Evolutionary conservation across 2,329 filamentous ascomycete genomes (phyloP).

Genomic region (Aspergillus piperis): DNA sequence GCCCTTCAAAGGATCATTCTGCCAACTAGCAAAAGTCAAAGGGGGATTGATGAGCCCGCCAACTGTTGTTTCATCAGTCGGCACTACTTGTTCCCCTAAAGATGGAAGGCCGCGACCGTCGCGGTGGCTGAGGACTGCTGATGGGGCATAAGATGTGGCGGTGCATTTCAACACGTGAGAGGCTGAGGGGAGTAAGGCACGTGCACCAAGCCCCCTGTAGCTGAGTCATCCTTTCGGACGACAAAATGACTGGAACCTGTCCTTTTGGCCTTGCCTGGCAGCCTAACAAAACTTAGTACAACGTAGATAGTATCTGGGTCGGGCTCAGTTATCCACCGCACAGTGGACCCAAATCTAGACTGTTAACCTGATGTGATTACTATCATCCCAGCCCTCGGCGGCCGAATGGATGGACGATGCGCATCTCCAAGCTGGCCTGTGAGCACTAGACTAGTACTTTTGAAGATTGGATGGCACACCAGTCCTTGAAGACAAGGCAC

Average conservation of each 20-base stretch:
- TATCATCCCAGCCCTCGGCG: neutral
- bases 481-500: neutral
- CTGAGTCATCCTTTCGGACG: constrained; percentile 1
- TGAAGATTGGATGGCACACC: too few species aligned
- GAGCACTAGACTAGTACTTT: neutral
- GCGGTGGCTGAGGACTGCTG: constrained; percentile 14
- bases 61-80: neutral
- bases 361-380: neutral
- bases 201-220: neutral
- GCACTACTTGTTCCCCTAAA: constrained; percentile 9
- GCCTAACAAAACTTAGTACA: neutral
- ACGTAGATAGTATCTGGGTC: neutral
- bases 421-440: neutral
- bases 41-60: neutral
- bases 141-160: constrained; percentile 1
- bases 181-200: neutral
- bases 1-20: neutral
- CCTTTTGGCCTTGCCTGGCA: neutral
- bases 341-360: constrained; percentile 2
- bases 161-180: constrained; percentile 8
- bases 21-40: neutral
- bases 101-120: constrained; percentile 14
- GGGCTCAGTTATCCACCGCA: neutral
- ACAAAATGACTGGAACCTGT: too few species aligned
- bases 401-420: neutral